Evolutionary conservation across 805 yeast genomes (phyloP), one percentile per base, ranked within the genome.

Genomic region (Lipomyces yamanashiensis): DNA sequence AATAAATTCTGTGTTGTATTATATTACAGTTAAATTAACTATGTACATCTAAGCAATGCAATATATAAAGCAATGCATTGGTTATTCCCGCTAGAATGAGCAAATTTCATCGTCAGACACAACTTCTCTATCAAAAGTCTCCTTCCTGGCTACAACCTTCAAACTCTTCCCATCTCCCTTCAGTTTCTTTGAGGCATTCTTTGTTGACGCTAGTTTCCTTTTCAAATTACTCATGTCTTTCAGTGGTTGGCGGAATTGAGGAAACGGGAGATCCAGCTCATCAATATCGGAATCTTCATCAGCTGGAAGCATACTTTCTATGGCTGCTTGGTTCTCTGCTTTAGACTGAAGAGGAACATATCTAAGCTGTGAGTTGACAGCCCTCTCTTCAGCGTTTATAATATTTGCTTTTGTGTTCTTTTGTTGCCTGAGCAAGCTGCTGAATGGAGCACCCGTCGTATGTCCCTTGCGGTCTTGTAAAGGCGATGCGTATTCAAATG

Each of bases 31-130:
- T 2, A 40, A 40, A 40, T 3, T 15, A 13, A n/a, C 17, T 15
- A 40, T 40, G 6, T n/a, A 13, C 44, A 40, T 13, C 44, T 40
- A 40, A 15, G 6, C 4, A 40, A 13, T 3, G 17, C n/a, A 15
- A 40, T 40, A 40, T 15, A 40, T 19, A 44, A 44, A 44, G 48
- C 23, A 4, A 28, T 34, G 6, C 23, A 44, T 7, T 17, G 3
- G 19, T 36, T 10, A 17, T 47, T 2, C 10, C 50, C 10, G 37
- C 53, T 58, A 50, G 15, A 58, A 44, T n/a, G 62, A 52, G 44
- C 51, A 58, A 9, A 58, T 52, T 17, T 58, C 62, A 39, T 58
- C 62, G 9, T 51, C 53, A 44, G 53, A 53, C 15, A 37, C 62
- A 10, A n/a, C 28, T 4, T 13, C 43, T 10, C 10, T 49, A n/a